phyloP scores from a whole-genome alignment of 768 basidiomycete species.

The Amanita pseudoporphyria region DNA sequence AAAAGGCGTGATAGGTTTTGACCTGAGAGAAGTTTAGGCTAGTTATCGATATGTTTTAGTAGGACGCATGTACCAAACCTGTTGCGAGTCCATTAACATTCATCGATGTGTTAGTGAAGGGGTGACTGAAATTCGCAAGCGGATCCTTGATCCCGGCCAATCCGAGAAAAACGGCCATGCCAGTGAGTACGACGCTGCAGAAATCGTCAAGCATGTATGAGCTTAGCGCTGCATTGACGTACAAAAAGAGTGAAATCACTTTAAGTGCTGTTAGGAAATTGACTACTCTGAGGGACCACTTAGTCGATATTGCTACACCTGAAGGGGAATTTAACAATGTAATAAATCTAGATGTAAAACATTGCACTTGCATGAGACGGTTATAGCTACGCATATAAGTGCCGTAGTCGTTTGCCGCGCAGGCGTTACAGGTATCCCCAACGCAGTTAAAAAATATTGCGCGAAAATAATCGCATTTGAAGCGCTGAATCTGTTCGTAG shows the following conservation, averaged over 20 bases:
- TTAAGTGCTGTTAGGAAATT: constrained; percentile 23
- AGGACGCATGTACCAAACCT: constrained; percentile 18
- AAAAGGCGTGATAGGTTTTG: constrained; percentile 25
- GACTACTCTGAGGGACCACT: constrained; percentile 23
- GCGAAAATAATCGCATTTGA: constrained; percentile 28
- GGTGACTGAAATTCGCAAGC: constrained; percentile 42
- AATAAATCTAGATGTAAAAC: not conserved
- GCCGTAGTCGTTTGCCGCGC: constrained; percentile 19
- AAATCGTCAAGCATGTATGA: not conserved
- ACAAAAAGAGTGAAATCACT: constrained; percentile 22
- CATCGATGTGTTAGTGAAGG: constrained; percentile 42
- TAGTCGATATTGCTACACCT: constrained; percentile 27
- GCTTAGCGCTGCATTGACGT: constrained; percentile 1
- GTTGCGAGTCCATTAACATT: constrained; percentile 32
- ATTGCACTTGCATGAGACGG: constrained; percentile 16
- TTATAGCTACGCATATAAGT: constrained; percentile 16
- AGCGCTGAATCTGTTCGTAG: constrained; percentile 19
- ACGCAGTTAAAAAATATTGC: constrained; percentile 25
- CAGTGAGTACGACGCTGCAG: constrained; percentile 36
- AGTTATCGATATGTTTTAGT: not conserved
- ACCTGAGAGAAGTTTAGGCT: constrained; percentile 14
- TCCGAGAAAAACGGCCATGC: constrained; percentile 50
- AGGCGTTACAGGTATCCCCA: constrained; percentile 20
- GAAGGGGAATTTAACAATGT: not conserved
- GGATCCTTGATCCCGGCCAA: constrained; percentile 44